These are phyloP conservation scores for Kwoniella newhampshirensis DNA, from an alignment of 768 basidiomycete genomes.

Conservation along the genomic window DNA sequence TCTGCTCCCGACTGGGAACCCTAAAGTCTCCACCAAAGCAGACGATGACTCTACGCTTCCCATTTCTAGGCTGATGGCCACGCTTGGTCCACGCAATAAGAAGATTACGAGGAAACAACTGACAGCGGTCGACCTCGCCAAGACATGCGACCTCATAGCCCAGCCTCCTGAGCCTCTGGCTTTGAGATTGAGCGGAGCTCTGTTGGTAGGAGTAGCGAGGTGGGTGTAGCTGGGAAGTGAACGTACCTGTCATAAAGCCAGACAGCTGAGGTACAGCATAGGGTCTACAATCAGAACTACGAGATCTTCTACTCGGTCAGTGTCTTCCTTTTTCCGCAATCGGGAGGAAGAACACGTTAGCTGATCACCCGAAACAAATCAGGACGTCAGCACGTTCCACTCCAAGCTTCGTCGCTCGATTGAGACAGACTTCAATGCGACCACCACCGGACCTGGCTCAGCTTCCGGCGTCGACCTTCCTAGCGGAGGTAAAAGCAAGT, in stretches of 20 bases:
- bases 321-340: conserved; percentile 3
- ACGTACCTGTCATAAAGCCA: neutral
- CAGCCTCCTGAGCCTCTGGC: conserved; percentile 84
- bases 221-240: conserved; percentile 51
- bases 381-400: conserved; percentile 82
- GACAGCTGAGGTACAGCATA: conserved; percentile 12
- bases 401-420: conserved; percentile 75
- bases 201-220: conserved; percentile 88
- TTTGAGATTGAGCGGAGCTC: conserved; percentile 77
- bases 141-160: conserved; percentile 76
- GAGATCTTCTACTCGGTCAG: conserved; percentile 38
- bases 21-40: neutral
- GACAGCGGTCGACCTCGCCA: conserved; percentile 76
- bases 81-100: conserved; percentile 82
- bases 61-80: conserved; percentile 75
- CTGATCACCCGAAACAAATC: no score
- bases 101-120: conserved; percentile 79
- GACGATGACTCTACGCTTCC: neutral
- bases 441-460: conserved; percentile 55
- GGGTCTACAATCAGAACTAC: conserved; percentile 42
- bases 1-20: neutral
- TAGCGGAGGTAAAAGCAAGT: conserved; percentile 41
- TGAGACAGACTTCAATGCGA: conserved; percentile 63
- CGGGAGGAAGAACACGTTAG: no score
- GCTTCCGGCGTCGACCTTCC: conserved; percentile 64